Percentiles rank a stretch among this genome's conserved stretches.
These are phyloP conservation scores for Rubia balearica DNA, from an alignment of 305 asterid species.

Conservation along the genomic window DNA sequence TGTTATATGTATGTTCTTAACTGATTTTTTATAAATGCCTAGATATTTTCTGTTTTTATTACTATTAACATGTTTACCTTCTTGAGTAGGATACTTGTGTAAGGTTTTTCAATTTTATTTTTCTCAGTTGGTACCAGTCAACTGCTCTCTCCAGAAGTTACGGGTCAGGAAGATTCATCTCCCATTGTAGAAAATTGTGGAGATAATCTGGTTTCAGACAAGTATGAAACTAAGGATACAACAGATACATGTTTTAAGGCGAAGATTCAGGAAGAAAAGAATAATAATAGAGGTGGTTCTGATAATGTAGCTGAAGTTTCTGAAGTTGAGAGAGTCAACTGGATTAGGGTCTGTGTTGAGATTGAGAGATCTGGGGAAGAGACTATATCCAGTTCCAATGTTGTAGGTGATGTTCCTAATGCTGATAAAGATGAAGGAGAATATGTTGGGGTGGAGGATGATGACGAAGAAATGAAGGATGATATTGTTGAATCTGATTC, in stretches of 20 bases:
- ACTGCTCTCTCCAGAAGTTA: not conserved
- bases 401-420: not conserved
- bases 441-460: slow-evolving; percentile 50
- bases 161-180: not conserved
- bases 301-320: too few species aligned
- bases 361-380: not conserved
- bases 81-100: too few species aligned
- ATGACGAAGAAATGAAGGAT: slow-evolving; percentile 30
- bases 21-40: not conserved
- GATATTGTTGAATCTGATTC: slow-evolving; percentile 12
- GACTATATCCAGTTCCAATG: not conserved
- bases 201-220: not conserved
- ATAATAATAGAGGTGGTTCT: not conserved
- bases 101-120: too few species aligned
- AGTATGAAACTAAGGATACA: not conserved
- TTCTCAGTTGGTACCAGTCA: not conserved
- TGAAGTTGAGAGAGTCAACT: not conserved
- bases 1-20: not conserved
- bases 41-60: not conserved
- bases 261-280: not conserved
- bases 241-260: not conserved
- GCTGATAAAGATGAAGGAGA: slow-evolving; percentile 19
- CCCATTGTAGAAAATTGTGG: not conserved
- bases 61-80: not conserved
- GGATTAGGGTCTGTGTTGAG: not conserved